Base-by-base conservation (phyloP, 768 basidiomycete species). In the Xerocomus spinulosus region DNA sequence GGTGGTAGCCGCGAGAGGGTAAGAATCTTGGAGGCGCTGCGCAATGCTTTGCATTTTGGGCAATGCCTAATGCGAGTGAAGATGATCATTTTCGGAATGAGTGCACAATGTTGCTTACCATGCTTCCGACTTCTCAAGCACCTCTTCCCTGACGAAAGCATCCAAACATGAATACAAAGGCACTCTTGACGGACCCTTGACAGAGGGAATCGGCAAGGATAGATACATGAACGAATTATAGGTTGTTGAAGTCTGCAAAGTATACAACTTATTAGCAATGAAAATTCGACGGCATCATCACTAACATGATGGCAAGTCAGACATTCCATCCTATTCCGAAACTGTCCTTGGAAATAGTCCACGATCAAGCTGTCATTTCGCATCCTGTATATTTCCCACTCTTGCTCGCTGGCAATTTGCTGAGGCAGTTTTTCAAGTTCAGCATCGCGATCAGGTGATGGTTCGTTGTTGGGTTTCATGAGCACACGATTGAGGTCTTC, bases 261-360 rank as follows among this genome's bases (percentile, higher is more conserved):
- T 32, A 30, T 36, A 38, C 33, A 28, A 13, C 28, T 24, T 46
- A 24, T 63, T 33, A 62, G 49, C 20, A 44, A n/a, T 14, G 37
- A 24, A 43, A 49, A 39, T 42, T 38, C 30, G 28, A 33, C 34
- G 42, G 42, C 9, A 35, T n/a, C 17, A 47, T 36, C 17, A 67
- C 70, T 51, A 52, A 93, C 94, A 68, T 90, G 89, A 52, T 82
- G 75, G 63, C 95, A 99, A 4, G 87, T 95, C 62, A 92, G 62
- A 66, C 95, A 99, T 58, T 89, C 80, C 69, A 99, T 67, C 45
- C 83, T 77, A 69, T 87, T 97, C 53, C 91, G 75, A 67, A 96
- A 97, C 67, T 98, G 96, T 10, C 95, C 95, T 69, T 98, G 95
- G 74, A 99, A 97, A 62, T 86, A 89, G 68, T 97, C 94, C 24